Evolutionary conservation across 164 flowering plant genomes (phyloP), one percentile per base, ranked within the genome.

Genomic region (Vitis amurensis): DNA sequence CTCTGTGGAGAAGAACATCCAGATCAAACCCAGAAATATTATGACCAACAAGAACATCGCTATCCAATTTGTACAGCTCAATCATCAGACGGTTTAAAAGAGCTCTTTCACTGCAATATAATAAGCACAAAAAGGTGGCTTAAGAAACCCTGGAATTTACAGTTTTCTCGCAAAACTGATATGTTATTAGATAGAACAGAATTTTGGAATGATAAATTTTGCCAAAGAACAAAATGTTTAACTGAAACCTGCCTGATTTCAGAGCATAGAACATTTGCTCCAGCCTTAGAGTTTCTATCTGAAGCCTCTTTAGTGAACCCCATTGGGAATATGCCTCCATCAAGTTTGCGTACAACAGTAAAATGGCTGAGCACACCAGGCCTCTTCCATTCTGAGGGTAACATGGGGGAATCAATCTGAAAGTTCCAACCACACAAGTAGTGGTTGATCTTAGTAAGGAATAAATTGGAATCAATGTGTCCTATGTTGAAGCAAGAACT

Each of bases 1-100:
- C 88, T 82, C 99, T 84, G 73, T 92, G 92, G 53, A 96, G 94
- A 61, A 96, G 97, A 73, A 93, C 86, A 76, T 96, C 99, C 52
- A 96, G 83, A 76, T 96, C 99, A 84, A 93, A 96, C 67, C 98
- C 98, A 68, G 99, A 96, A 61, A 96, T 91, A 73, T 93, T 93
- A 80, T 93, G 98, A 29, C 99, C 98, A 78, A 93, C 96, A 69
- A 93, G 90, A 77, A 96, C 86, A 82, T 93, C 98, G 77, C 88
- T 83, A 65, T 93, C 98, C 78, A 93, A 77, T 75, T 91, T 92
- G 90, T 86, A 77, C 60, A 96, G 68, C 80, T 89, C 95, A 73
- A 80, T 77, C 91, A 93, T 87, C 76, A 96, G 71, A 50, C 97
- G 88, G 66, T 86, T 89, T 62, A 96, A 69, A 78, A 96, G 80